Percentiles rank a stretch among this genome's conserved stretches.
Conservation (phyloP, 352 stramenopile genomes). For the Phytopythium cucurbitacearum region DNA sequence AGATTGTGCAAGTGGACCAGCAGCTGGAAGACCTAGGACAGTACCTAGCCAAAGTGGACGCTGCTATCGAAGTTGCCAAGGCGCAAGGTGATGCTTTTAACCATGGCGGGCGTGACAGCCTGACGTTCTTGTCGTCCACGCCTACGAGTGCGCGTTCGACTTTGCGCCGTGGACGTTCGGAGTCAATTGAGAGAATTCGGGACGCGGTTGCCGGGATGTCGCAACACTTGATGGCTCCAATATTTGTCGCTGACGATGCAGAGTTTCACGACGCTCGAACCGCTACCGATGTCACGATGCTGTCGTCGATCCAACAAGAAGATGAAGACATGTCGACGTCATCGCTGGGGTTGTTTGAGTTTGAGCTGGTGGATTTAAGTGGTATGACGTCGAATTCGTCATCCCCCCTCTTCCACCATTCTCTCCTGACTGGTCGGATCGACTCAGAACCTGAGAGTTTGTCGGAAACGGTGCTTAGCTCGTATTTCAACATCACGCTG, state of each 20-base stretch:
- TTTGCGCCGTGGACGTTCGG: slow-evolving; percentile 16
- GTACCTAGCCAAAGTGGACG: slow-evolving; percentile 70
- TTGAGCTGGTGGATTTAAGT: slow-evolving; percentile 82
- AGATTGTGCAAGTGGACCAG: slow-evolving; percentile 73
- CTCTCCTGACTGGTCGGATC: slow-evolving; percentile 69
- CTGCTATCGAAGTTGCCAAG: slow-evolving; percentile 63
- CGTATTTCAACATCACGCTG: slow-evolving; percentile 61
- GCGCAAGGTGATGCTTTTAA: slow-evolving; percentile 45
- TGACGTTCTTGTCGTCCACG: slow-evolving; percentile 44
- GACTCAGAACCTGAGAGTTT: slow-evolving; percentile 71
- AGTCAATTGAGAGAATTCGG: slow-evolving; percentile 56
- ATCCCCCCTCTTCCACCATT: slow-evolving; percentile 75
- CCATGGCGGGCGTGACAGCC: slow-evolving; percentile 43
- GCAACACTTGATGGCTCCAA: slow-evolving; percentile 63
- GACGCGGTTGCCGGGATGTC: slow-evolving; percentile 67
- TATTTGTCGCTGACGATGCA: slow-evolving; percentile 79
- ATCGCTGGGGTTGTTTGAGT: slow-evolving; percentile 68
- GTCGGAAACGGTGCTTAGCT: slow-evolving; percentile 53
- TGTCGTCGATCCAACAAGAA: slow-evolving; percentile 13
- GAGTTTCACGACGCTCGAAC: slow-evolving; percentile 81
- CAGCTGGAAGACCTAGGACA: slow-evolving; percentile 60
- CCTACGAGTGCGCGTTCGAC: slow-evolving; percentile 12
- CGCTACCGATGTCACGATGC: slow-evolving; percentile 25
- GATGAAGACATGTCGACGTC: slow-evolving; percentile 52
- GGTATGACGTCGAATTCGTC: slow-evolving; percentile 49